Conservation (phyloP, 2,329 filamentous ascomycete genomes). For the Fusarium nodosum region DNA sequence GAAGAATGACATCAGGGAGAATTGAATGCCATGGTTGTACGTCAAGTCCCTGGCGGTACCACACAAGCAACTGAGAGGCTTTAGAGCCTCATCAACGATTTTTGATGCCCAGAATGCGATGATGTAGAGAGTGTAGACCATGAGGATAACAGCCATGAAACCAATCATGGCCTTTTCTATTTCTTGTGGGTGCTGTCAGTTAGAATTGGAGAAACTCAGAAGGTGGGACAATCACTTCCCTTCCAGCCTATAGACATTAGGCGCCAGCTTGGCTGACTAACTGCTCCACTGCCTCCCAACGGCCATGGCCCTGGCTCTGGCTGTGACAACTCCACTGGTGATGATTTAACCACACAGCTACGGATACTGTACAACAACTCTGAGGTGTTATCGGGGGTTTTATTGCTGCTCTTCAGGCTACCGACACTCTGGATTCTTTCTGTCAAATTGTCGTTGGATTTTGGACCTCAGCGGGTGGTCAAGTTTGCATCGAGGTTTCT, state of each 20-base stretch:
- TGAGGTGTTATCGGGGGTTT: conserved; percentile 25
- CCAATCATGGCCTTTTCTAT: conserved; percentile 8
- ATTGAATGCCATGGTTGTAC: conserved; percentile 2
- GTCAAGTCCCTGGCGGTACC: not conserved
- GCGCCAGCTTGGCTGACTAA: conserved; percentile 32
- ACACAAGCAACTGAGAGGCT: not conserved
- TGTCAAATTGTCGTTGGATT: conserved; percentile 17
- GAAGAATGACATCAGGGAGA: conserved; percentile 33
- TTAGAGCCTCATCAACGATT: not conserved
- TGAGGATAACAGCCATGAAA: not conserved
- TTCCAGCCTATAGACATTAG: conserved; percentile 6
- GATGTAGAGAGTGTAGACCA: not conserved
- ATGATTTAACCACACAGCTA: conserved; percentile 49
- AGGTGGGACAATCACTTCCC: conserved; percentile 1
- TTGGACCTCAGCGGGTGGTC: conserved; percentile 13
- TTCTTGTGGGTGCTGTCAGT: conserved; percentile 24
- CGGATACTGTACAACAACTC: conserved; percentile 31
- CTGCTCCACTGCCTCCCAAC: conserved; percentile 19
- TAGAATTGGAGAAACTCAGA: conserved; percentile 20
- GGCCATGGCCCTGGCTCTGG: conserved; percentile 48
- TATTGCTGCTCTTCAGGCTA: conserved; percentile 11
- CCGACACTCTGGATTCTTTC: conserved; percentile 9
- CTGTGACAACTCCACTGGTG: conserved; percentile 49
- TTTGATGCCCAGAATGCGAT: not conserved
- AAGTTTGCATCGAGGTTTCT: conserved; percentile 35